phyloP scores from a whole-genome alignment of 768 basidiomycete species.

The Austroboletus eburneus region DNA sequence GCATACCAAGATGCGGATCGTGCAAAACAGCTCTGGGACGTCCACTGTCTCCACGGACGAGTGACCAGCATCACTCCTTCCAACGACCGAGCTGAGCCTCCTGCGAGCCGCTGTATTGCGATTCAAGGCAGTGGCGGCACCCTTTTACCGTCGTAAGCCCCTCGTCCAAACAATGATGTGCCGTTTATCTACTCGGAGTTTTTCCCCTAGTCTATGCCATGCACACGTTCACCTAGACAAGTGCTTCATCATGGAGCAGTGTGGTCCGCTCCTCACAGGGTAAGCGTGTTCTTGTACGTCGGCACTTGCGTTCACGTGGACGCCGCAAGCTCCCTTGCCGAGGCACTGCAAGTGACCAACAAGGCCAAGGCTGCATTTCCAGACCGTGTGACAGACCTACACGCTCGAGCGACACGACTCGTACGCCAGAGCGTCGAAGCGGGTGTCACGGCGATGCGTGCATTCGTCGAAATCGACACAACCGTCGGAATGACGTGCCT shows the following conservation, averaged over 20 bases:
- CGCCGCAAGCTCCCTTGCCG: conserved; percentile 44
- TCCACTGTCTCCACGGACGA: conserved; percentile 28
- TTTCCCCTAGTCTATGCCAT: conserved; percentile 45
- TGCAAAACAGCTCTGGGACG: conserved; percentile 30
- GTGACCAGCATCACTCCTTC: conserved; percentile 23
- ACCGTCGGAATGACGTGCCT: conserved; percentile 53
- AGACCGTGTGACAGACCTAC: conserved; percentile 41
- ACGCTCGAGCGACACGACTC: conserved; percentile 48
- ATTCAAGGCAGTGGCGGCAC: conserved; percentile 27
- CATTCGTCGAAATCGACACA: conserved; percentile 63
- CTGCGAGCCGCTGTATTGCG: neutral
- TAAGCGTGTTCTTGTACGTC: conserved; percentile 24
- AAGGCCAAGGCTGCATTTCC: conserved; percentile 48
- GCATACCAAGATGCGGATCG: conserved; percentile 25
- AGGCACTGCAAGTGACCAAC: conserved; percentile 52
- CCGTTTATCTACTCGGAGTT: neutral
- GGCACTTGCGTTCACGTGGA: neutral
- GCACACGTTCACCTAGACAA: conserved; percentile 68
- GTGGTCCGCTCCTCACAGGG: conserved; percentile 49
- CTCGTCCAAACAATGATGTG: no score
- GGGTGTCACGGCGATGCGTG: conserved; percentile 63
- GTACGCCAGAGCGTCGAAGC: conserved; percentile 54
- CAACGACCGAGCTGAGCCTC: conserved; percentile 1
- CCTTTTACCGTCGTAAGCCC: conserved; percentile 33
- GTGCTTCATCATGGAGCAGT: conserved; percentile 59